Percentiles rank a stretch among this genome's conserved stretches.
These are phyloP conservation scores for Phtheirospermum japonicum DNA, from an alignment of 257 asterid species.

Conservation along the genomic window DNA sequence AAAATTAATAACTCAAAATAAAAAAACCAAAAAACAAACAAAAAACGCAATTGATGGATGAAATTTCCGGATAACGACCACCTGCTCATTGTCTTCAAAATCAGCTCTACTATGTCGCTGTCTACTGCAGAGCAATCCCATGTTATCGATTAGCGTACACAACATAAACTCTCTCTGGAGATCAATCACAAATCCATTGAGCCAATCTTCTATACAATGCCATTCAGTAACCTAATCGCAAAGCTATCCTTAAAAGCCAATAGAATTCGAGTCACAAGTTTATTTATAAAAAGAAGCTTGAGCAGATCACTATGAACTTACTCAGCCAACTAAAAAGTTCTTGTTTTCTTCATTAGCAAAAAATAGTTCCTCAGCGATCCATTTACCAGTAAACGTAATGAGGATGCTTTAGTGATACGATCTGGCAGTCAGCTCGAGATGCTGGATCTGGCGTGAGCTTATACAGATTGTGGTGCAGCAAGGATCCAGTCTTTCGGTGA, in stretches of 20 bases:
- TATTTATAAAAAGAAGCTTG: not conserved
- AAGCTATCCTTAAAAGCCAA: slow-evolving; percentile 9
- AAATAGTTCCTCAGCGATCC: slow-evolving; percentile 3
- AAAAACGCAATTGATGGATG: not conserved
- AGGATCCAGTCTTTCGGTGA: not conserved
- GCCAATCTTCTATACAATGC: slow-evolving; percentile 3
- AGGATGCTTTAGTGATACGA: slow-evolving; percentile 9
- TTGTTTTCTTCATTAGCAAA: slow-evolving; percentile 2
- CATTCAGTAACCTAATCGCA: slow-evolving; percentile 35
- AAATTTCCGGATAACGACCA: slow-evolving; percentile 27
- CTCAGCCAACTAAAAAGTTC: not conserved
- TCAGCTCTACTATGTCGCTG: slow-evolving; percentile 65
- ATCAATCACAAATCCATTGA: slow-evolving; percentile 1
- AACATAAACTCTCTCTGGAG: not conserved
- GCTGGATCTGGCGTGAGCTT: slow-evolving; percentile 26
- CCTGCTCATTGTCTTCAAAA: slow-evolving; percentile 88
- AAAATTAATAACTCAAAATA: not conserved
- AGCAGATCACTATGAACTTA: not conserved
- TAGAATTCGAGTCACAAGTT: slow-evolving; percentile 2
- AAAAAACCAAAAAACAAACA: not conserved
- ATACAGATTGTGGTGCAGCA: not conserved
- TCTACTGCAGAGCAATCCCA: slow-evolving; percentile 78
- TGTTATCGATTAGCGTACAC: slow-evolving; percentile 1
- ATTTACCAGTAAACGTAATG: not conserved
- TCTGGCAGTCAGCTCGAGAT: not conserved